Evolutionary conservation across 495 filamentous ascomycete species (phyloP).

Genomic region (Geoglossum glabrum): DNA sequence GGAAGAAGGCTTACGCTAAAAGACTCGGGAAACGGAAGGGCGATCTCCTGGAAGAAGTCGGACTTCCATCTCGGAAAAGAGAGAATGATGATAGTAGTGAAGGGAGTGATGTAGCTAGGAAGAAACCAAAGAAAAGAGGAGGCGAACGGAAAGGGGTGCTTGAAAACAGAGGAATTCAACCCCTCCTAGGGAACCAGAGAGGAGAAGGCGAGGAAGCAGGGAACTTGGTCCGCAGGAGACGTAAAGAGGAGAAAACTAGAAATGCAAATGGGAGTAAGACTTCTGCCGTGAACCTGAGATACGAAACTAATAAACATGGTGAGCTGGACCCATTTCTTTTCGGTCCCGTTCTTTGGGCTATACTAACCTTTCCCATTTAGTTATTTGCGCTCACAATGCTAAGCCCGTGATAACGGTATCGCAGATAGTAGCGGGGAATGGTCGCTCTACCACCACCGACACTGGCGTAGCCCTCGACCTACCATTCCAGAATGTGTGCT

Average conservation of each 20-base stretch:
- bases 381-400: constrained; percentile 16
- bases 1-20: constrained; percentile 42
- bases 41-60: constrained; percentile 15
- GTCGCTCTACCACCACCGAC: constrained; percentile 18
- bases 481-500: constrained; percentile 60
- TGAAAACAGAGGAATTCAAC: constrained; percentile 7
- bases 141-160: background rate
- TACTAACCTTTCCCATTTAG: constrained; percentile 11
- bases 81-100: constrained; percentile 15
- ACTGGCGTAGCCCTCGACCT: constrained; percentile 25
- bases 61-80: constrained; percentile 24
- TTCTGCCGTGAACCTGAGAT: background rate
- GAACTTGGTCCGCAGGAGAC: constrained; percentile 14
- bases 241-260: constrained; percentile 21
- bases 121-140: constrained; percentile 7
- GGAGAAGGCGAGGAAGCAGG: background rate
- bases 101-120: constrained; percentile 5
- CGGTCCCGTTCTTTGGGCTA: background rate
- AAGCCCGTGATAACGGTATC: constrained; percentile 22
- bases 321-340: background rate
- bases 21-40: constrained; percentile 26
- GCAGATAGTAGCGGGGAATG: constrained; percentile 24
- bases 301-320: constrained; percentile 5
- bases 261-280: background rate
- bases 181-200: background rate